A percentile compares a stretch with the other conserved stretches of the same genome.
These are phyloP conservation scores for Bjerkandera adusta DNA, from an alignment of 1,284 basidiomycete species.

Conservation along the genomic window DNA sequence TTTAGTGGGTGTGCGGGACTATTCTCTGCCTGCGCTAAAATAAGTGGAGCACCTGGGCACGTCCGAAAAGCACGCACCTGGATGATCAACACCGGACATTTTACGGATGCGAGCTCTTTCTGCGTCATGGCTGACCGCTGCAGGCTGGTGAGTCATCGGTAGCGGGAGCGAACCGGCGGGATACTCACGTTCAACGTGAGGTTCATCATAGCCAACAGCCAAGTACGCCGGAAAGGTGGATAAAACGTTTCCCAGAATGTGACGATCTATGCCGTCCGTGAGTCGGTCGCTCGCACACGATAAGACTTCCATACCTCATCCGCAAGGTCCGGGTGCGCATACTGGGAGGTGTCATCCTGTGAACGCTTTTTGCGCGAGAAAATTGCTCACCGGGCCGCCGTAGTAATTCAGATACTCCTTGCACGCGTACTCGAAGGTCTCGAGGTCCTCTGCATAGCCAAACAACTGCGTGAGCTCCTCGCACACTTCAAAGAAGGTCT, in stretches of 20 bases:
- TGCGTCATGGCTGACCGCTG: conserved; percentile 53
- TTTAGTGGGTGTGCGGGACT: conserved; percentile 53
- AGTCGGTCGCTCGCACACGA: conserved; percentile 2
- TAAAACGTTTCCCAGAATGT: conserved; percentile 57
- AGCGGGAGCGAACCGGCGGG: conserved; percentile 6
- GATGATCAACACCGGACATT: conserved; percentile 66
- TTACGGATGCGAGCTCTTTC: conserved; percentile 49
- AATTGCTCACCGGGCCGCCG: conserved; percentile 45
- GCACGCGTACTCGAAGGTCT: conserved; percentile 62
- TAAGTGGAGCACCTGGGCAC: background rate
- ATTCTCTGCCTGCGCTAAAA: conserved; percentile 52
- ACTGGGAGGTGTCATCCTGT: conserved; percentile 15
- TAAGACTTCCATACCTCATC: conserved; percentile 46
- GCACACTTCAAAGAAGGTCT: conserved; percentile 55
- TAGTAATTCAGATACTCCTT: conserved; percentile 55
- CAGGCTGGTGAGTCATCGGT: background rate
- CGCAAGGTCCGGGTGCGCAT: conserved; percentile 43
- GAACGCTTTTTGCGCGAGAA: background rate
- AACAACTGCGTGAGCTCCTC: conserved; percentile 63
- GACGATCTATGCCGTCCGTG: no score
- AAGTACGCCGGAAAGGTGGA: conserved; percentile 52
- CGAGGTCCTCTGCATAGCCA: conserved; percentile 64
- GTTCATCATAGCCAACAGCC: conserved; percentile 51
- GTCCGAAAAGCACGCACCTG: conserved; percentile 47
- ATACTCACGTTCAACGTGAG: conserved; percentile 56